Evolutionary conservation across 352 stramenopile species (phyloP).

Genomic region (Halophytophthora polymorphica): DNA sequence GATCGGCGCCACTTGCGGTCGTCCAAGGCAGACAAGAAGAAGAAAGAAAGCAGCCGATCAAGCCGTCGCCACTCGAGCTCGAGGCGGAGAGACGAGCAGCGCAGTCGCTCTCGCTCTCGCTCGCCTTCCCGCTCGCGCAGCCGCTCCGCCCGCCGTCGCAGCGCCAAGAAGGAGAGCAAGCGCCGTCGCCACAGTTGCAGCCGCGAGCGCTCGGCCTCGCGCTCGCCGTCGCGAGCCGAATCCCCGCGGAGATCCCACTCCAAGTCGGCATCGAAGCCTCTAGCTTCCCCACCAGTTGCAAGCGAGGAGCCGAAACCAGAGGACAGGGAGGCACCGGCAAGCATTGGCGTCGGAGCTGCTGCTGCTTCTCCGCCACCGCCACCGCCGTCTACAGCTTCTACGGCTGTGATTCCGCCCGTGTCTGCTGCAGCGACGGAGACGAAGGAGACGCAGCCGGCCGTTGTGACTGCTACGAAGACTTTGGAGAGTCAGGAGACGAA

Average conservation of each 20-base stretch:
- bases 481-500: constrained; percentile 12
- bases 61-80: constrained; percentile 3
- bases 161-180: constrained; percentile 26
- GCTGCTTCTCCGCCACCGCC: not conserved
- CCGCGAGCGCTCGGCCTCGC: constrained; percentile 12
- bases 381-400: not conserved
- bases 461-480: too few relatives aligned
- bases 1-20: constrained; percentile 26
- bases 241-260: too few relatives aligned
- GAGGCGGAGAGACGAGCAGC: constrained; percentile 2
- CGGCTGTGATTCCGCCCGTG: not conserved
- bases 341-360: too few relatives aligned
- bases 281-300: not conserved
- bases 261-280: too few relatives aligned
- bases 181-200: constrained; percentile 15
- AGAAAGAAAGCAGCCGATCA: constrained; percentile 18
- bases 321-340: not conserved
- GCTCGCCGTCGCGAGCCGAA: constrained; percentile 4
- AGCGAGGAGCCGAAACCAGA: constrained; percentile 4
- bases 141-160: constrained; percentile 24
- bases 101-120: constrained; percentile 17
- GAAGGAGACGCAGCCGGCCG: not conserved
- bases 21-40: constrained; percentile 23
- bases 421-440: not conserved
- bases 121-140: constrained; percentile 27